Evolutionary conservation across 2,329 filamentous ascomycete genomes (phyloP), one percentile per base, ranked within the genome.

Genomic region (Xylariaceae sp.): DNA sequence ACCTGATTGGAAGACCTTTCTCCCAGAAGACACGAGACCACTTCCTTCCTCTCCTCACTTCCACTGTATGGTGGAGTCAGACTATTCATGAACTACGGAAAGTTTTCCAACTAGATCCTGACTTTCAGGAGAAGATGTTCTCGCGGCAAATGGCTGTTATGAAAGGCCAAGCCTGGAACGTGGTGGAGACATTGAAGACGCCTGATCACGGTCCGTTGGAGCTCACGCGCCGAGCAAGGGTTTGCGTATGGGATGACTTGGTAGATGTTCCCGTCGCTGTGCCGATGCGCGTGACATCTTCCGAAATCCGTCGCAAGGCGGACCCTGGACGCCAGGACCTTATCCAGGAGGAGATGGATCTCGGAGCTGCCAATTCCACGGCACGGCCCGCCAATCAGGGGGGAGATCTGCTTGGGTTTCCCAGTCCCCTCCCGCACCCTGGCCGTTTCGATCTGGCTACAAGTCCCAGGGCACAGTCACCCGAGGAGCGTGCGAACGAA

Each of bases 131-230:
- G 66, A 84, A 87, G 64, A 98, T 98, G 92, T 98, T 95, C 65
- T 88, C 88, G n/a, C 81, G 87, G 50, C 92, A 98, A 59, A 94
- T 98, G 46, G 90, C 92, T 1, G 92, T 98, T 43, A 95, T 98
- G 88, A 98, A 98, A 65, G 92, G 92, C 9, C 92, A 98, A 60
- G 92, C 92, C 1, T 98, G 92, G 88, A 98, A 98, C 59, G 92
- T 98, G 0, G 92, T 98, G 4, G 92, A 98, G 67, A 96, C 92
- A 1, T 73, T 98, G 45, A 98, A 98, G 62, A 85, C 85, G 13
- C 72, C 79, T 1, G 92, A 97, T 56, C 90, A 97, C 57, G 92
- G 92, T 0, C 92, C 92, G 0, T 70, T 98, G 13, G 92, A 97
- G 64, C 76, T 98, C 37, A 97, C 92, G 4, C 77, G 92, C 47